phyloP scores from a whole-genome alignment of 441 rosid species.

The Flueggea neowawraea region DNA sequence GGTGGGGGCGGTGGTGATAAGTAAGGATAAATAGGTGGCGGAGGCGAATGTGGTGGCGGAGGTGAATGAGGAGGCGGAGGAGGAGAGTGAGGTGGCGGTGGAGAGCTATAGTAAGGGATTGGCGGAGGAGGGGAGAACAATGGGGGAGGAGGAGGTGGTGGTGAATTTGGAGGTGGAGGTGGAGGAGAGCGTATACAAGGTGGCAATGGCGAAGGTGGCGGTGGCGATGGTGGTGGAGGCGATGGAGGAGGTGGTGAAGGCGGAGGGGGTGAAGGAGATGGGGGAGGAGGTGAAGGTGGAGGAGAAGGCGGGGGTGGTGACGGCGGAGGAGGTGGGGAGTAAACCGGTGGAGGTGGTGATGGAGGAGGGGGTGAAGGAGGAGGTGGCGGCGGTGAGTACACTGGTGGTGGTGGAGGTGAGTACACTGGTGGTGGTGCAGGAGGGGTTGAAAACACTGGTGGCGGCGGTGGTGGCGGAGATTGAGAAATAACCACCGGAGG shows the following conservation, averaged over 20 bases:
- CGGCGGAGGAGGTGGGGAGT: constrained; percentile 28
- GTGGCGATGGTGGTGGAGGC: constrained; percentile 29
- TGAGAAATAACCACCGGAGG: constrained; percentile 13
- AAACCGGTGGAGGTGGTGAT: too few species aligned
- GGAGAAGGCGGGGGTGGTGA: constrained; percentile 15
- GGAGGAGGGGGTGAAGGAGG: constrained; percentile 43
- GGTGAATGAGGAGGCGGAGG: constrained; percentile 41
- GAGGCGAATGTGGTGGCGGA: constrained; percentile 48
- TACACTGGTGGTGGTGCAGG: constrained; percentile 26
- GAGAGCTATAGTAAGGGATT: not conserved
- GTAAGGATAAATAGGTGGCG: constrained; percentile 34
- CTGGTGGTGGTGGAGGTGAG: constrained; percentile 14
- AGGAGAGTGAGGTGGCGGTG: constrained; percentile 14
- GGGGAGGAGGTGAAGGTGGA: too few species aligned
- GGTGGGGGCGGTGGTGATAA: constrained; percentile 36
- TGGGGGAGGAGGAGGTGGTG: constrained; percentile 31
- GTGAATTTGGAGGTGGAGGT: constrained; percentile 26
- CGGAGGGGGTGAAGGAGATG: constrained; percentile 15
- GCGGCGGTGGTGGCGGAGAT: constrained; percentile 28
- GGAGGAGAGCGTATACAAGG: constrained; percentile 25
- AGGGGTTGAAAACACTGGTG: constrained; percentile 19
- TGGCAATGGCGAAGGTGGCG: constrained; percentile 26
- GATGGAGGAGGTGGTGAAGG: constrained; percentile 34
- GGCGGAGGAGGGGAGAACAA: constrained; percentile 28
- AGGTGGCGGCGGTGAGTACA: constrained; percentile 19